Evolutionary conservation across 352 stramenopile species (phyloP).

Genomic region (Aphanomyces cochlioides): DNA sequence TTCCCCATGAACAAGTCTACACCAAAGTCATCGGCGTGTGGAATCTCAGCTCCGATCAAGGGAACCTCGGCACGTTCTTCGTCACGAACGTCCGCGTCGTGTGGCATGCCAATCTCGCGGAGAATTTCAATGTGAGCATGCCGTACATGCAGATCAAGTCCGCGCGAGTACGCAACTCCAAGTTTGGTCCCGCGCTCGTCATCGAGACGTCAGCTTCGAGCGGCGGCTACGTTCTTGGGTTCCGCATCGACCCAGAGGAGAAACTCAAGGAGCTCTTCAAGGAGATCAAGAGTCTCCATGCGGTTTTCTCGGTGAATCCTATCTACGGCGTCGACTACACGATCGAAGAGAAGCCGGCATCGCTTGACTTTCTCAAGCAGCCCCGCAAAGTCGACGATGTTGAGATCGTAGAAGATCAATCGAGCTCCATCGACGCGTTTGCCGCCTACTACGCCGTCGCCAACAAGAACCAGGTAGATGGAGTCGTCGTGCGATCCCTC

Average conservation of each 20-base stretch:
- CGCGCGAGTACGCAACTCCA: conserved; percentile 78
- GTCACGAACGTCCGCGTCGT: conserved; percentile 91
- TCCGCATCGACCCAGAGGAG: conserved; percentile 86
- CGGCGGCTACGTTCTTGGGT: conserved; percentile 89
- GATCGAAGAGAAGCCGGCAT: conserved; percentile 68
- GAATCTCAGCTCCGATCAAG: conserved; percentile 91
- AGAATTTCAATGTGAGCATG: conserved; percentile 95
- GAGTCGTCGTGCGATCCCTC: neutral
- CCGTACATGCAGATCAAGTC: conserved; percentile 93
- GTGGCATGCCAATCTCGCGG: conserved; percentile 89
- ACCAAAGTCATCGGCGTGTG: conserved; percentile 82
- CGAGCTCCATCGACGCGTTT: conserved; percentile 82
- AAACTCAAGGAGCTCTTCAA: conserved; percentile 79
- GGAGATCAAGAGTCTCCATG: conserved; percentile 79
- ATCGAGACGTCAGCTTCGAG: conserved; percentile 78
- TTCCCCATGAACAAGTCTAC: conserved; percentile 90
- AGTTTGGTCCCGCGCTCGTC: conserved; percentile 89
- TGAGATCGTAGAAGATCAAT: conserved; percentile 84
- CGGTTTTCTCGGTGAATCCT: conserved; percentile 76
- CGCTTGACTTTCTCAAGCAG: conserved; percentile 62
- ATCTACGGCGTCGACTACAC: conserved; percentile 90
- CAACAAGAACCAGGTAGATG: conserved; percentile 58
- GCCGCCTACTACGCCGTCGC: conserved; percentile 87
- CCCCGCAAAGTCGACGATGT: conserved; percentile 79
- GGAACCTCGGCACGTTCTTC: conserved; percentile 90